These are phyloP conservation scores for Claviceps sp. DNA, from an alignment of 2,329 filamentous ascomycete genomes.

Conservation along the genomic window DNA sequence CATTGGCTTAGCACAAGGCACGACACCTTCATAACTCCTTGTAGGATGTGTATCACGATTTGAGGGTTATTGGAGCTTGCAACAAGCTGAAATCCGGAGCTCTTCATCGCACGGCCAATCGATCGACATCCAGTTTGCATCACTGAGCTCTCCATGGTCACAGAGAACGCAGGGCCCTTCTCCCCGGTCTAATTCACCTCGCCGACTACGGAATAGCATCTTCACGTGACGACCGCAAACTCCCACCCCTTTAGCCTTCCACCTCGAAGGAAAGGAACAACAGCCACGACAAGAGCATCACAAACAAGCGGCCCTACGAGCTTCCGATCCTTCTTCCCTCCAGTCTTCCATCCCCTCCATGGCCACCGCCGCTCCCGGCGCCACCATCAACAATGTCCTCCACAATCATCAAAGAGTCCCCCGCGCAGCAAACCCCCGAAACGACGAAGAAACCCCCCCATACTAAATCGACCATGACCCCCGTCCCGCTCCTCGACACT, in stretches of 20 bases:
- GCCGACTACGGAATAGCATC: not conserved
- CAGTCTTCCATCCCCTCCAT: not conserved
- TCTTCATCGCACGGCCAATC: not conserved
- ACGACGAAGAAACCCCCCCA: constrained; percentile 11
- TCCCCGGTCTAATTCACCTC: not conserved
- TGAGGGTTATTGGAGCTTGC: not conserved
- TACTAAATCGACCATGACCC: constrained; percentile 16
- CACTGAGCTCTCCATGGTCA: no score
- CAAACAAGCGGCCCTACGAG: not conserved
- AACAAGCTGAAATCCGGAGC: not conserved
- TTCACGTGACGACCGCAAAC: not conserved
- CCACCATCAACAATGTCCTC: constrained; percentile 27
- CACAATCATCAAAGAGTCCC: constrained; percentile 18
- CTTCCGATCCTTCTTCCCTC: not conserved
- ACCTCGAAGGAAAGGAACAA: not conserved
- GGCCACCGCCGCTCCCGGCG: constrained; percentile 11
- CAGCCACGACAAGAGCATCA: not conserved
- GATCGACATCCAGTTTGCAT: not conserved
- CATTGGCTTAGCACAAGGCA: not conserved
- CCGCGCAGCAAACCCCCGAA: constrained; percentile 15
- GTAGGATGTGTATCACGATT: not conserved
- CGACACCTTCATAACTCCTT: not conserved
- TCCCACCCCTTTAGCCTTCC: not conserved
- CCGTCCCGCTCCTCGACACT: constrained; percentile 25
- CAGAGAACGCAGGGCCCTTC: no score